Conservation (phyloP, 2,329 filamentous ascomycete genomes). For the Cladosporium velox region DNA sequence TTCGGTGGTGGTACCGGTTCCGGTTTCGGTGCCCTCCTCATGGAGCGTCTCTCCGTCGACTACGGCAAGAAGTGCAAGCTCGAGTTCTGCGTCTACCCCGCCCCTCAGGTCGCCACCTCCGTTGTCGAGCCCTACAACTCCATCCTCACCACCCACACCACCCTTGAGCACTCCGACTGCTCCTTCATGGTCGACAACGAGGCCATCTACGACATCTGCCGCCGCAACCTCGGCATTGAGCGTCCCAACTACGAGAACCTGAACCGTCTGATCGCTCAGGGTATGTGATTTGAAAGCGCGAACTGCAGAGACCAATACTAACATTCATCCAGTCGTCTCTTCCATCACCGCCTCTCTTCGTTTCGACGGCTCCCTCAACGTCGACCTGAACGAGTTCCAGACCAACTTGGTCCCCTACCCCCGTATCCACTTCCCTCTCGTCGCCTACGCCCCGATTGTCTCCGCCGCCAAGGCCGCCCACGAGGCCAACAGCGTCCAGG, state of each 20-base stretch:
- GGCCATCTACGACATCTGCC: constrained; percentile 99
- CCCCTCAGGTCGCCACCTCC: constrained; percentile 93
- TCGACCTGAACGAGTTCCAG: constrained; percentile 99
- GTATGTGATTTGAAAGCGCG: constrained; percentile 53
- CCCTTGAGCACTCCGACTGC: constrained; percentile 98
- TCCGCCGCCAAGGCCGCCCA: constrained; percentile 94
- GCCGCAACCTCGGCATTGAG: constrained; percentile 94
- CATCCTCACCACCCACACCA: constrained; percentile 97
- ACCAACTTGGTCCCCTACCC: constrained; percentile 99
- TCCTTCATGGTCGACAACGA: constrained; percentile 99
- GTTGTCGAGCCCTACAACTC: constrained; percentile 99
- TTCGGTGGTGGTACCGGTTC: constrained; percentile 99
- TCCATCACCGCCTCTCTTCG: constrained; percentile 98
- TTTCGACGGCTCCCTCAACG: constrained; percentile 98
- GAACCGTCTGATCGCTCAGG: constrained; percentile 95
- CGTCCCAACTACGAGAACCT: constrained; percentile 98
- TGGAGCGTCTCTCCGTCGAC: constrained; percentile 98
- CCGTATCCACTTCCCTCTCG: constrained; percentile 98
- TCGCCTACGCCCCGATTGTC: constrained; percentile 92
- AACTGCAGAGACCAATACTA: constrained; percentile 7
- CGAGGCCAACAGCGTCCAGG: constrained; percentile 96
- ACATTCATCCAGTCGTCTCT: constrained; percentile 71
- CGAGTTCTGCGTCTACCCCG: constrained; percentile 98
- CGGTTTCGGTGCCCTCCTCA: constrained; percentile 95
- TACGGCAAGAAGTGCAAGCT: constrained; percentile 99